phyloP scores from a whole-genome alignment of 108 stramenopile species.

The Fistulifera solaris region DNA sequence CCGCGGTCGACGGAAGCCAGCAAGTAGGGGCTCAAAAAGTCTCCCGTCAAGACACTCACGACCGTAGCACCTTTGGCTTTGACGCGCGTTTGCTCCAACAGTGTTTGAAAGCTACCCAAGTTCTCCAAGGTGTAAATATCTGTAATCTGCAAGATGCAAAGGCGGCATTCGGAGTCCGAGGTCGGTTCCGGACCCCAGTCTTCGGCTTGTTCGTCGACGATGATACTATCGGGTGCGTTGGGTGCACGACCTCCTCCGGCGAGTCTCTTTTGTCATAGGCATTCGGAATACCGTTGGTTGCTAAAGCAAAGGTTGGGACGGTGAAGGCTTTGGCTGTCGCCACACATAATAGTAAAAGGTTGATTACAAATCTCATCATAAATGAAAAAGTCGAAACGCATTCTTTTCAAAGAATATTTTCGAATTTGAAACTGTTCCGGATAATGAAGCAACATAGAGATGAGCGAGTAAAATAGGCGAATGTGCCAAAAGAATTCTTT shows the following conservation, averaged over 20 bases:
- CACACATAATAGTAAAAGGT: too few species aligned
- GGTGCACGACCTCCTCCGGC: conserved; percentile 8
- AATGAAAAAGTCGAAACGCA: too few species aligned
- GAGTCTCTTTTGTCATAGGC: too few species aligned
- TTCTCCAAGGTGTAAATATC: conserved; percentile 43
- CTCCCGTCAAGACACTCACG: conserved; percentile 25
- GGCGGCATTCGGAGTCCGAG: conserved; percentile 14
- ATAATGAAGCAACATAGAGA: too few species aligned
- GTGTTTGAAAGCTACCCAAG: conserved; percentile 33
- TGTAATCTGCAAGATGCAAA: conserved; percentile 36
- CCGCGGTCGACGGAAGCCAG: conserved; percentile 33
- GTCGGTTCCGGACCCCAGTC: conserved; percentile 8
- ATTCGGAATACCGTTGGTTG: too few species aligned
- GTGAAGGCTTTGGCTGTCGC: too few species aligned
- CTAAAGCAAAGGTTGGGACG: too few species aligned
- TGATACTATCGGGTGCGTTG: conserved; percentile 1
- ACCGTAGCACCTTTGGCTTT: conserved; percentile 14
- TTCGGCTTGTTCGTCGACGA: conserved; percentile 1
- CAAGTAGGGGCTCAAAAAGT: conserved; percentile 34
- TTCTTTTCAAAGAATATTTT: too few species aligned
- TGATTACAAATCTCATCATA: too few species aligned
- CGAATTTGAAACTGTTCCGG: too few species aligned
- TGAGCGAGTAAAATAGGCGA: too few species aligned
- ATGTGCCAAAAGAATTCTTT: too few species aligned
- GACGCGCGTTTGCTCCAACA: conserved; percentile 13